Conservation (phyloP, 2,329 filamentous ascomycete species). For the Penicillium sp. region DNA sequence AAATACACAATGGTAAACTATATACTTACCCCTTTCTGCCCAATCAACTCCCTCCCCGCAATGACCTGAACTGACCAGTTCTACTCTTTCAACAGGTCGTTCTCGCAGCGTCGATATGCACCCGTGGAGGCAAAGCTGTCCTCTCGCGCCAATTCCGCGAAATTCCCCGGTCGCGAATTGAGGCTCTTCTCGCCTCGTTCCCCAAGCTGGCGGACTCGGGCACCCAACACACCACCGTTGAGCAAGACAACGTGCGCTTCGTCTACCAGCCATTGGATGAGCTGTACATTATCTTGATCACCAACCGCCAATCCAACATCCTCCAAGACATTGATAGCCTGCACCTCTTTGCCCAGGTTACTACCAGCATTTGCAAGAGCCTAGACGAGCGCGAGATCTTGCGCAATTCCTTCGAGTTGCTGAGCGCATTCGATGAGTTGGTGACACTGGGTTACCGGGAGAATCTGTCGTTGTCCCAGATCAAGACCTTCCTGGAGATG, state of each 20-base stretch:
- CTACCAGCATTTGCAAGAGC: conserved; percentile 93
- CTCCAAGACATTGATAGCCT: conserved; percentile 98
- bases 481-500: conserved; percentile 99
- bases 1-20: conserved; percentile 29
- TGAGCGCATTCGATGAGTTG: conserved; percentile 95
- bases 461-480: conserved; percentile 93
- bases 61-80: not conserved
- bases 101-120: conserved; percentile 98
- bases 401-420: conserved; percentile 90
- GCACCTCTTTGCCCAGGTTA: conserved; percentile 96
- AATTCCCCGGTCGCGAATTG: conserved; percentile 94
- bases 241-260: conserved; percentile 99
- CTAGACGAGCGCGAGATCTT: conserved; percentile 94
- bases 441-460: conserved; percentile 95
- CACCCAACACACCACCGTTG: conserved; percentile 96
- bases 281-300: conserved; percentile 99
- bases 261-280: conserved; percentile 99
- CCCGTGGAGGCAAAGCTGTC: conserved; percentile 95
- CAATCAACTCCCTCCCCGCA: not conserved
- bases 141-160: conserved; percentile 97
- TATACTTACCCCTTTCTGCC: not conserved
- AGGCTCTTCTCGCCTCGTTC: conserved; percentile 93
- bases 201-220: conserved; percentile 95
- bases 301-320: conserved; percentile 99
- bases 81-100: conserved; percentile 68